Base-by-base conservation (phyloP, 1,284 basidiomycete species). In the Ceratobasidium sp. region DNA sequence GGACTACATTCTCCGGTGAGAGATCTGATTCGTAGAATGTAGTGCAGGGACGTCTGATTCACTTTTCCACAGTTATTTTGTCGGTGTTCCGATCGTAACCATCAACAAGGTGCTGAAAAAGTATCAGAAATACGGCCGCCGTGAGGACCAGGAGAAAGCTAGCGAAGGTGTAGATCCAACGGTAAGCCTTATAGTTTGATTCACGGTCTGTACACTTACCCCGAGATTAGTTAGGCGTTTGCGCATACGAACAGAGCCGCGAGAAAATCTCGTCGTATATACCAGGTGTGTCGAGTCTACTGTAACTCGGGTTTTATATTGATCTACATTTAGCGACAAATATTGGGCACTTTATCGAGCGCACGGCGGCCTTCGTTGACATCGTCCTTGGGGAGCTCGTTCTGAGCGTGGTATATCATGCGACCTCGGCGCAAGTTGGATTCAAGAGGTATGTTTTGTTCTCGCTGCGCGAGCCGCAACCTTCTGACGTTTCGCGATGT, bases 271-370 rank as follows among this genome's bases (percentile, higher is more conserved):
- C 37, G 2, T 37, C 8, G 4, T 8, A 37, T 37, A 37, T 37
- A 3, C 37, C 44, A 46, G 17, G 17, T 46, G 15, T 11, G 2
- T 13, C 43, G 43, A 13, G 43, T 44, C 6, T 7, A 44, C 6
- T 44, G 43, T 7, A 44, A 44, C 13, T 13, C 43, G 7, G 51
- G 17, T 17, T 9, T 7, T 17, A 52, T 19, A 44, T 13, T 44
- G 43, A 44, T 11, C 22, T 37, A 17, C 43, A 44, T 25, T 3
- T 65, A 84, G 84, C 84, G 0, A 82, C 84, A 77, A 85, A 85
- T 69, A 84, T 85, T 62, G 84, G 85, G 75, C 85, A 86, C 79
- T 81, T 81, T 19, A 81, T 85, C 22, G 84, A 86, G 57, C 79
- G 85, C 5, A 80, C 80, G 11, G 81, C 81, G 6, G 84, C 84